Conservation (phyloP, 75 land plant genomes). For the Chamaecyparis obtusa region DNA sequence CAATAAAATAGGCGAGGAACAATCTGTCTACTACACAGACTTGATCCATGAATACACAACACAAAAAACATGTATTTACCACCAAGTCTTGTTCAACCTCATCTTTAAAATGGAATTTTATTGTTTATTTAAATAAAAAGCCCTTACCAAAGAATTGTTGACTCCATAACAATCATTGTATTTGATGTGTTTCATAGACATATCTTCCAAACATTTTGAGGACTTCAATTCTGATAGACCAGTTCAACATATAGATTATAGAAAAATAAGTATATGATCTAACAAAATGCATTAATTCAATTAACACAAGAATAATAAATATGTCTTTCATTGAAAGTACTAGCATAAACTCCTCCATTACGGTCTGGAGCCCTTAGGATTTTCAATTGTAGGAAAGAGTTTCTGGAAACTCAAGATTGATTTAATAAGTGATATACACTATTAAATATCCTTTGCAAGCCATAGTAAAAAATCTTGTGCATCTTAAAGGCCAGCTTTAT, state of each 20-base stretch:
- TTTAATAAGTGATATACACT: neutral
- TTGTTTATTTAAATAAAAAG: no score
- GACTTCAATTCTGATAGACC: constrained; percentile 33
- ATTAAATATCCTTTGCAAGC: neutral
- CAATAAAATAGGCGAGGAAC: constrained; percentile 85
- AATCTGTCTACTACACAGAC: constrained; percentile 90
- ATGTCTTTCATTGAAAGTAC: constrained; percentile 25
- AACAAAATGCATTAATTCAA: neutral
- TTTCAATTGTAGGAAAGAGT: constrained; percentile 29
- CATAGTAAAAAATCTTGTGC: neutral
- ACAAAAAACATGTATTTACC: neutral
- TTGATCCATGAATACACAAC: constrained; percentile 33
- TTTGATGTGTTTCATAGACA: constrained; percentile 69
- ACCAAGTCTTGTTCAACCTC: no score
- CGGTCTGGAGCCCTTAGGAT: constrained; percentile 90
- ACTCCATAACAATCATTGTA: constrained; percentile 85
- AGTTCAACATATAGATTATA: constrained; percentile 2
- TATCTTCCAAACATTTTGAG: constrained; percentile 87
- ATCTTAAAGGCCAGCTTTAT: neutral
- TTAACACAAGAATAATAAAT: neutral
- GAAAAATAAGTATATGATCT: neutral
- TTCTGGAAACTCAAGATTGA: neutral
- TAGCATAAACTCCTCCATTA: constrained; percentile 92
- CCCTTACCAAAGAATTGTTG: constrained; percentile 81
- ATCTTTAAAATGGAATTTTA: no score